A percentile compares a stretch with the other conserved stretches of the same genome.
These are phyloP conservation scores for Lentinula lateritia DNA, from an alignment of 768 basidiomycete species.

Conservation along the genomic window DNA sequence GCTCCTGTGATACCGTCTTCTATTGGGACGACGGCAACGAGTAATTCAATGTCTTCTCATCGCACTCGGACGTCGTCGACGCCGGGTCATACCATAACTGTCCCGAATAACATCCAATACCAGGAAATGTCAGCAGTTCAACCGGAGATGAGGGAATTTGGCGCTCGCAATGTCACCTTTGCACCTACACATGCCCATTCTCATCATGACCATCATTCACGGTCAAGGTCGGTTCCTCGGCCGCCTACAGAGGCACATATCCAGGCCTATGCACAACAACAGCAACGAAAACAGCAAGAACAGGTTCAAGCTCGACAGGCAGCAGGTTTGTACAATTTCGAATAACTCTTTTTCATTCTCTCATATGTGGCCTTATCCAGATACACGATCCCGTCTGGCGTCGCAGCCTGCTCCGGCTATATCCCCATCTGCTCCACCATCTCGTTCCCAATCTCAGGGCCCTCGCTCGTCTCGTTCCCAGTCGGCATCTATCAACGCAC, in stretches of 20 bases:
- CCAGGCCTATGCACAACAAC: neutral
- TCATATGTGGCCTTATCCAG: neutral
- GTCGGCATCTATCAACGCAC: neutral
- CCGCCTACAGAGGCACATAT: neutral
- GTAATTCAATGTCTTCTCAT: neutral
- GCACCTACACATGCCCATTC: neutral
- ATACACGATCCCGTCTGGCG: neutral
- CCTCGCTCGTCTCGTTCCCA: neutral
- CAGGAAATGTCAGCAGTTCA: neutral
- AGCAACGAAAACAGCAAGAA: neutral
- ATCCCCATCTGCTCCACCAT: neutral
- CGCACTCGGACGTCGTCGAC: neutral
- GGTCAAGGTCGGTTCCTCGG: neutral
- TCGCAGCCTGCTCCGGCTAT: neutral
- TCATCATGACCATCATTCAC: neutral
- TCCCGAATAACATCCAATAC: neutral
- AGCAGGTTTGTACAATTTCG: neutral
- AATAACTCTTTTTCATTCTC: no score
- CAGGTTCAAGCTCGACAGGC: neutral
- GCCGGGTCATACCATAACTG: neutral
- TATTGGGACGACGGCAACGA: neutral
- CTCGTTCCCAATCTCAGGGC: neutral
- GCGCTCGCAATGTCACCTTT: neutral
- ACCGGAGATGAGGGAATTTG: neutral
- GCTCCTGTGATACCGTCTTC: neutral